Base-by-base conservation (phyloP, 2,329 filamentous ascomycete genomes). In the Gnomoniopsis smithogilvyi region DNA sequence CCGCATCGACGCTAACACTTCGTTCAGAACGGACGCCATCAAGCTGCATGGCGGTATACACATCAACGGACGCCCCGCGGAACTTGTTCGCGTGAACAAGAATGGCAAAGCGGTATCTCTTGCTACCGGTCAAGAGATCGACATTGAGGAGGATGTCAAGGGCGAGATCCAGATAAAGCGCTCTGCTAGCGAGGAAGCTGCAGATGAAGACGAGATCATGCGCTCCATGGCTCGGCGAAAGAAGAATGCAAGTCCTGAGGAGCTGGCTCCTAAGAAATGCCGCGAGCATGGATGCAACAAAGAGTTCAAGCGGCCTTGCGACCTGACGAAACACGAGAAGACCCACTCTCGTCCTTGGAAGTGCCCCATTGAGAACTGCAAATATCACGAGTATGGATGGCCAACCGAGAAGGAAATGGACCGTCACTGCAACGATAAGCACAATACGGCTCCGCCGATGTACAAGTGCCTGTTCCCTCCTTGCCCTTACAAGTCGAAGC, bases 371-470 rank as follows among this genome's bases (percentile, higher is more conserved):
- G 70, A 83, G 45, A 87, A 84, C 49, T 98, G 95, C 89, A 96
- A 96, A 72, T 98, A 96, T 74, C 86, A 90, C 72, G 84, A 89
- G 36, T 86, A 90, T 67, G 95, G 95, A 52, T 98, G 94, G 90
- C 94, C 95, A 4, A 98, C 95, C 0, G 93, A 98, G 76, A 98
- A 99, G 77, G 95, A 98, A 77, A 90, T 93, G 75, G 93, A 96
- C 67, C 90, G 95, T 55, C 95, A 99, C 74, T 84, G 92, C 74
- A 97, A 97, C 73, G 95, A 99, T 79, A 96, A 96, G 78, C 95
- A 99, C 77, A 93, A 91, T 19, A 77, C 84, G 55, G 81, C 87
- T 36, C 93, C 95, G 4, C 81, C 86, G 47, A 87, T 96, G 78
- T 96, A 87, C 74, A 87, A 91, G 76, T 99, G 95, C 76, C 76